phyloP scores from a whole-genome alignment of 176 grass and related monocot species.

The Leersia perrieri region DNA sequence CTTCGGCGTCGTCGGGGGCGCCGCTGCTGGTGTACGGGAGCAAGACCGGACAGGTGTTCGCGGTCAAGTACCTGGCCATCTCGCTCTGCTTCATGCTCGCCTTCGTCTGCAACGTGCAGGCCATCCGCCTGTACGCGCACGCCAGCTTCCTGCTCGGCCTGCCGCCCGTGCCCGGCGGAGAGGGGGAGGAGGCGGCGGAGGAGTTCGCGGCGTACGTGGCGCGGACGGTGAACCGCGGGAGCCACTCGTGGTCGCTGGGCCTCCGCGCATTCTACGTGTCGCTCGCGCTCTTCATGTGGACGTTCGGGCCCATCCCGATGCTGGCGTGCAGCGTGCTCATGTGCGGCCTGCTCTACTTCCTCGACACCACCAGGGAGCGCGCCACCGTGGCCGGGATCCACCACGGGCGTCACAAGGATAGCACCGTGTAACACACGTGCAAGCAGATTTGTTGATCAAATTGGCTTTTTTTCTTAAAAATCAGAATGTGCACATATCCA shows the following conservation, averaged over 20 bases:
- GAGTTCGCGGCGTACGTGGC: slow-evolving; percentile 50
- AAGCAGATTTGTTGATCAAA: no score
- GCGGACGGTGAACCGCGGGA: slow-evolving; percentile 62
- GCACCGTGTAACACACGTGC: not conserved
- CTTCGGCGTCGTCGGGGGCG: not conserved
- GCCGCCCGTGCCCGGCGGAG: slow-evolving; percentile 23
- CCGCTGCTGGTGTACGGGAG: slow-evolving; percentile 62
- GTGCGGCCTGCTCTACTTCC: slow-evolving; percentile 59
- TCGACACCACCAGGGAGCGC: slow-evolving; percentile 48
- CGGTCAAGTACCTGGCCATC: slow-evolving; percentile 75
- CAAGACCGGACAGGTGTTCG: slow-evolving; percentile 41
- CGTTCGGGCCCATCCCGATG: slow-evolving; percentile 85
- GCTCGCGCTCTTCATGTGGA: slow-evolving; percentile 79
- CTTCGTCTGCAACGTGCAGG: slow-evolving; percentile 86
- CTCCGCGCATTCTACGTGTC: slow-evolving; percentile 80
- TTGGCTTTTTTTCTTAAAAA: no score
- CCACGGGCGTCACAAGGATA: not conserved
- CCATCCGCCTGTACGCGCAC: slow-evolving; percentile 75
- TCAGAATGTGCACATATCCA: no score
- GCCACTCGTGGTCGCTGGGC: slow-evolving; percentile 83
- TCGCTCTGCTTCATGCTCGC: slow-evolving; percentile 82
- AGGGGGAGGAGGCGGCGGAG: not conserved
- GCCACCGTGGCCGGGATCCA: slow-evolving; percentile 22
- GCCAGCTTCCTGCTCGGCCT: slow-evolving; percentile 70
- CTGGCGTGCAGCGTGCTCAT: slow-evolving; percentile 51